Evolutionary conservation across 2,329 filamentous ascomycete species (phyloP), one percentile per base, ranked within the genome.

Genomic region (Colletotrichum spaethianum): DNA sequence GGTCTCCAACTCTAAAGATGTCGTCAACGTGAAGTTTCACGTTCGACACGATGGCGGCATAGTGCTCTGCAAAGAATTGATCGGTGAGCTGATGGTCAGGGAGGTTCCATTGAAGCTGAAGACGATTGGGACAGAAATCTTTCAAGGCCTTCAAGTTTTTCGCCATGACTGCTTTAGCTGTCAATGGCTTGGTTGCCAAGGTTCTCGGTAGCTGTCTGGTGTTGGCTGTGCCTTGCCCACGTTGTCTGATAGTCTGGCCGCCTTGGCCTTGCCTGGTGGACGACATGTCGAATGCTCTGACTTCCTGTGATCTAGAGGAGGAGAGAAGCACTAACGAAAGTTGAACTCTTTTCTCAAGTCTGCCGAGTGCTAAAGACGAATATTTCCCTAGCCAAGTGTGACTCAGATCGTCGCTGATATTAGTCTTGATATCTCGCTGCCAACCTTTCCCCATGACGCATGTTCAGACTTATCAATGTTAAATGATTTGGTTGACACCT

Each of bases 1-100:
- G 11, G 16, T 40, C 28, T 16, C 64, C 63, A 4, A 48, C 44
- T 18, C 33, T 28, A 23, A 81, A 79, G 1, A 72, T 67, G 3
- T 46, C 59, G 1, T 77, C 62, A 3, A 76, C 76, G 3, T 79
- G 67, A 3, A 62, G 42, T 23, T 72, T 75, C 28, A 80, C 67
- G 52, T 80, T 75, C 48, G 75, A 57, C 31, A 75, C 63, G 23
- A 81, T 67, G 8, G 69, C 61, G 11, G 44, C n/a, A 33, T 50
- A 67, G 28, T 72, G 63, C 28, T 56, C 33, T 23, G 31, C 26
- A 23, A 71, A 74, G 14, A 72, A 74, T 1, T 44, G 18, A 62
- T 74, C 63, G 23, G 57, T 55, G 26, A 73, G 70, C 4, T 31
- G 26, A 20, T 46, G 3, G n/a, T 28, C 42, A 3, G 16, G 44